These are phyloP conservation scores for Moesziomyces globuligerus DNA, from an alignment of 1,284 basidiomycete genomes.

Conservation along the genomic window DNA sequence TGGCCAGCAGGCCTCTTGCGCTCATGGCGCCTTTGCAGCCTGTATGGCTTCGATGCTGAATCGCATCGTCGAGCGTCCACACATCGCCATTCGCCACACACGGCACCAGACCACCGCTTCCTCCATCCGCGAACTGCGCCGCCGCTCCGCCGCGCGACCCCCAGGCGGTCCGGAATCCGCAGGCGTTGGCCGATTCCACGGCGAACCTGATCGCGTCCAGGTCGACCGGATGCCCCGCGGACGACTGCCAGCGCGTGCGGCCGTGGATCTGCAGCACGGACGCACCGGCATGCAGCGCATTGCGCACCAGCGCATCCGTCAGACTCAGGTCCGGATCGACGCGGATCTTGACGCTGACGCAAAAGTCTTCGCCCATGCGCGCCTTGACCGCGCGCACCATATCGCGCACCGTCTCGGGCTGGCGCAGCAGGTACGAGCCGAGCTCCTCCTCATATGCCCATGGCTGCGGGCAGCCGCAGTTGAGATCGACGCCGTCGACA, in stretches of 20 bases:
- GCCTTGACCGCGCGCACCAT: constrained; percentile 72
- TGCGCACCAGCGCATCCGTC: constrained; percentile 71
- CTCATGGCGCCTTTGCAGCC: constrained; percentile 73
- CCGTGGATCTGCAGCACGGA: constrained; percentile 73
- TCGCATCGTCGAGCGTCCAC: constrained; percentile 71
- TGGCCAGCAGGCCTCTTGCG: constrained; percentile 73
- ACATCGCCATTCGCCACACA: constrained; percentile 74
- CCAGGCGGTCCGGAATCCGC: constrained; percentile 48
- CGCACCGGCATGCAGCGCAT: constrained; percentile 69
- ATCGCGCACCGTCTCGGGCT: constrained; percentile 73
- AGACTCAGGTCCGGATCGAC: constrained; percentile 71
- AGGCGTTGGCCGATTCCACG: constrained; percentile 68
- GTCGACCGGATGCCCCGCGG: constrained; percentile 71
- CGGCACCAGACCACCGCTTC: constrained; percentile 70
- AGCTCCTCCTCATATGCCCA: constrained; percentile 71
- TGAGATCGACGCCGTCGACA: constrained; percentile 74
- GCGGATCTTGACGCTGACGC: constrained; percentile 74
- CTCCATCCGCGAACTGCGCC: constrained; percentile 45
- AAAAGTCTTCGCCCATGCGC: constrained; percentile 71
- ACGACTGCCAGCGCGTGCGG: constrained; percentile 72
- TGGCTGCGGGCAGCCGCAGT: constrained; percentile 70
- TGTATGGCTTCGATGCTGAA: constrained; percentile 69
- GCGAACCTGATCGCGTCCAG: constrained; percentile 72
- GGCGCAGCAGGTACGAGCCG: constrained; percentile 72
- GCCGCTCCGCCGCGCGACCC: constrained; percentile 45